Evolutionary conservation across 371 early-diverging fungal genomes (phyloP), one percentile per base, ranked within the genome.

Genomic region (Chytridiales sp.): DNA sequence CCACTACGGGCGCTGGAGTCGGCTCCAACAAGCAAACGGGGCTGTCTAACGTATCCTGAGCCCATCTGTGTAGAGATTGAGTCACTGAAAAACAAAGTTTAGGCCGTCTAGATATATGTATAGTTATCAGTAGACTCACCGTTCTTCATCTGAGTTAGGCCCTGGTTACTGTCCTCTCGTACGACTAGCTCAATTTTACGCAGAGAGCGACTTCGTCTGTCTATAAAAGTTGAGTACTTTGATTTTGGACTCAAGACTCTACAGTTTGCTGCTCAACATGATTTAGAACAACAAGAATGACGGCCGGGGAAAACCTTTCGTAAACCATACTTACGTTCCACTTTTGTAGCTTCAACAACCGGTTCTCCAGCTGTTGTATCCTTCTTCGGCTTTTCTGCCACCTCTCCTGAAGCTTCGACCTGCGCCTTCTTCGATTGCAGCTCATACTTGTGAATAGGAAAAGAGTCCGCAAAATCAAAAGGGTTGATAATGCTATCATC

Each of bases 1-100:
- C 15, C 11, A 5, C 9, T 4, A 29, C 48, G 21, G 13, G 15
- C 6, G 30, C 9, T 26, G 9, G 4, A 13, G 5, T 4, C 5
- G 48, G 15, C 15, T 26, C 48, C 15, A 29, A 9, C 11, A 48
- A 29, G 9, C 24, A 5, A 4, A 48, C 48, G 19, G 48, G 48
- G 48, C 26, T 26, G 48, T 48, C 48, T 9, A 48, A 29, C 24
- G 31, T 31, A 4, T 48, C 48, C 6, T 26, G 24, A 11, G 31
- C 48, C 48, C 48, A 48, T 29, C 8, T 48, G 30, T 48, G 48
- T 9, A 48, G 29, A 4, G 48, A 48, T 15, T 48, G 24, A 4
- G 48, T 48, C 24, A 48, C 48, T 48, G 9, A n/a, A n/a, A n/a
- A n/a, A n/a, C n/a, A n/a, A n/a, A n/a, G n/a, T n/a, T n/a, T n/a